These are phyloP conservation scores for Castanea mollissima DNA, from an alignment of 306 rosid species.

Conservation along the genomic window DNA sequence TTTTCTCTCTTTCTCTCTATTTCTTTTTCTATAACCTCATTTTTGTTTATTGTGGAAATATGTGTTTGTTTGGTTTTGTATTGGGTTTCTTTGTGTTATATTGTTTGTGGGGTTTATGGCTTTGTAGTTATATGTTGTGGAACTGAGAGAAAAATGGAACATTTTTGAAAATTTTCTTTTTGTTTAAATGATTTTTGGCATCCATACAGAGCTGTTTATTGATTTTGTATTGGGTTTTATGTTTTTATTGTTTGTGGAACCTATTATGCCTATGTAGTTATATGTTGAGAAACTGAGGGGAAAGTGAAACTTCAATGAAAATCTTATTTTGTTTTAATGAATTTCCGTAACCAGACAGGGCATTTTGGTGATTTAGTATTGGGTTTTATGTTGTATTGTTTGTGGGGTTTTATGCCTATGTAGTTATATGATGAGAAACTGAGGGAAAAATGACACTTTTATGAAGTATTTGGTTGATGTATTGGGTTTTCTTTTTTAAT, in stretches of 20 bases:
- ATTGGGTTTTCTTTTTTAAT: not conserved
- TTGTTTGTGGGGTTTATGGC: not conserved
- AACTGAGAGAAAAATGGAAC: slow-evolving; percentile 3
- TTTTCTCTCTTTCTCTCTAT: not conserved
- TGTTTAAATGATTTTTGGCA: not conserved
- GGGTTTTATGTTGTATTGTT: not conserved
- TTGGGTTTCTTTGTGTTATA: not conserved
- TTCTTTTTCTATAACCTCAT: not conserved
- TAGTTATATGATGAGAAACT: slow-evolving; percentile 1
- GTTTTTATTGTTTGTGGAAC: not conserved
- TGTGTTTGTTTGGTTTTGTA: slow-evolving; percentile 1
- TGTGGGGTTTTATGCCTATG: slow-evolving; percentile 1
- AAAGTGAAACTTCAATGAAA: not conserved
- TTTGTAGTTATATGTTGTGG: not conserved
- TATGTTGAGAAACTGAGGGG: slow-evolving; percentile 8
- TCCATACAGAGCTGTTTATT: not conserved
- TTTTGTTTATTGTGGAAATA: not conserved
- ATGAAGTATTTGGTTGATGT: too few species aligned
- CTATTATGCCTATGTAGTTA: not conserved
- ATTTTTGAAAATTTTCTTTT: not conserved
- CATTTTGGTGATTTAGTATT: not conserved
- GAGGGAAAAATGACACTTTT: not conserved
- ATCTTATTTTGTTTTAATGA: not conserved
- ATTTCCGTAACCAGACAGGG: not conserved
- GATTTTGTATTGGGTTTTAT: not conserved